Conservation (phyloP, 2,329 filamentous ascomycete species). For the Diaporthe citriasiana region DNA sequence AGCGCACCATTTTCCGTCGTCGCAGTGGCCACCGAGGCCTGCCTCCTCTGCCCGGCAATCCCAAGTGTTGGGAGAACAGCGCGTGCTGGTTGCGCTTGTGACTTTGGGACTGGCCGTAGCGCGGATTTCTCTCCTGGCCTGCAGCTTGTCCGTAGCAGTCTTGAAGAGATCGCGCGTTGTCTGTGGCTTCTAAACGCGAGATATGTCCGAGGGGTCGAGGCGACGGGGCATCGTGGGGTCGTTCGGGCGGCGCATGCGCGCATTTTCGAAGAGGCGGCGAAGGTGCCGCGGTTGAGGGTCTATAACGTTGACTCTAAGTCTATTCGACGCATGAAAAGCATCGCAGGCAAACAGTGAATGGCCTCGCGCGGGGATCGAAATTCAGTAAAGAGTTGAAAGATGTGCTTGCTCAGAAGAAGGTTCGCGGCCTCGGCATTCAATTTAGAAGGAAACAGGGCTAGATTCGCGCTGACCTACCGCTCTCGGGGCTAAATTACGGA, state of each 20-base stretch:
- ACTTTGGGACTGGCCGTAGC: not conserved
- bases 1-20: slow-evolving; percentile 44
- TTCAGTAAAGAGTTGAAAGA: not conserved
- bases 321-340: slow-evolving; percentile 10
- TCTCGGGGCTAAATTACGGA: slow-evolving; percentile 24
- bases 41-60: slow-evolving; percentile 42
- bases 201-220: slow-evolving; percentile 30
- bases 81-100: slow-evolving; percentile 34
- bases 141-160: slow-evolving; percentile 33
- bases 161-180: slow-evolving; percentile 32
- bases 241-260: slow-evolving; percentile 38
- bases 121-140: not conserved
- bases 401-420: not conserved
- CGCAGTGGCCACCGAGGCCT: slow-evolving; percentile 43
- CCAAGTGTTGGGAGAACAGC: slow-evolving; percentile 42
- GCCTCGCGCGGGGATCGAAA: not conserved
- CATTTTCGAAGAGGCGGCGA: slow-evolving; percentile 30
- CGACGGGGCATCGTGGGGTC: slow-evolving; percentile 27
- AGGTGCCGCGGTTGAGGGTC: not conserved
- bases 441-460: slow-evolving; percentile 4
- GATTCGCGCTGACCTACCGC: slow-evolving; percentile 6
- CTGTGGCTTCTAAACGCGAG: slow-evolving; percentile 13
- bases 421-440: slow-evolving; percentile 28
- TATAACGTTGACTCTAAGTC: slow-evolving; percentile 5
- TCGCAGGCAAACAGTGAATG: not conserved